Conservation (phyloP, 768 basidiomycete genomes). For the Amanita fuliginea region DNA sequence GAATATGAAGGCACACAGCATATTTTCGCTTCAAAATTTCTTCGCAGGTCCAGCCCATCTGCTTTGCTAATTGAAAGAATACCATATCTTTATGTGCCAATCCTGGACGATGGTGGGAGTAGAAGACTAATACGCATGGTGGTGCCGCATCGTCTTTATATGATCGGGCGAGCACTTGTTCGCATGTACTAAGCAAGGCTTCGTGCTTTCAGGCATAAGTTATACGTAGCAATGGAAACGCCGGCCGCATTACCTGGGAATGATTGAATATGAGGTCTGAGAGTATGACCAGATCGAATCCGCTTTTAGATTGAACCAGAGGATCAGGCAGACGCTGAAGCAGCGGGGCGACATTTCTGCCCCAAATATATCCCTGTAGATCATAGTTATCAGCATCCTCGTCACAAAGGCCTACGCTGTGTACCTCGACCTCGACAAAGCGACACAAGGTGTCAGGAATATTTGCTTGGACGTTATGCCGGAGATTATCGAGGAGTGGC, state of each 20-base stretch:
- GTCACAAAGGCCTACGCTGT: background rate
- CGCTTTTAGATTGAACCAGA: conserved; percentile 6
- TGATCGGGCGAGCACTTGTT: conserved; percentile 23
- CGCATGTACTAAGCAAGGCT: conserved; percentile 68
- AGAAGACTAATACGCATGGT: conserved; percentile 63
- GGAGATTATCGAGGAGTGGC: conserved; percentile 64
- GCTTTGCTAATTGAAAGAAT: conserved; percentile 61
- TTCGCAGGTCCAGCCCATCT: conserved; percentile 62
- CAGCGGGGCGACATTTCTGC: conserved; percentile 38
- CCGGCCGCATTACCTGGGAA: conserved; percentile 53
- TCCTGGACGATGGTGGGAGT: conserved; percentile 81
- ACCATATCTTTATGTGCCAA: conserved; percentile 73
- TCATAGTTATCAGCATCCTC: conserved; percentile 17
- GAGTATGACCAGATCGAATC: conserved; percentile 76
- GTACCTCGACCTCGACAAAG: conserved; percentile 19
- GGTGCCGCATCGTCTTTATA: conserved; percentile 6
- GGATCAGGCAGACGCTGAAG: conserved; percentile 18
- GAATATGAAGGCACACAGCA: conserved; percentile 31
- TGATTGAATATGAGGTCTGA: conserved; percentile 95
- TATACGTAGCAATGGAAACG: background rate
- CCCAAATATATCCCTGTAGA: conserved; percentile 70
- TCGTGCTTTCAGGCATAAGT: conserved; percentile 45
- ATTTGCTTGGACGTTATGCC: conserved; percentile 56
- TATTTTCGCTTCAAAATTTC: conserved; percentile 54
- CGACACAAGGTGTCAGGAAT: conserved; percentile 26